phyloP scores from a whole-genome alignment of 106 monocot genomes.

The Phalaenopsis aphrodite region DNA sequence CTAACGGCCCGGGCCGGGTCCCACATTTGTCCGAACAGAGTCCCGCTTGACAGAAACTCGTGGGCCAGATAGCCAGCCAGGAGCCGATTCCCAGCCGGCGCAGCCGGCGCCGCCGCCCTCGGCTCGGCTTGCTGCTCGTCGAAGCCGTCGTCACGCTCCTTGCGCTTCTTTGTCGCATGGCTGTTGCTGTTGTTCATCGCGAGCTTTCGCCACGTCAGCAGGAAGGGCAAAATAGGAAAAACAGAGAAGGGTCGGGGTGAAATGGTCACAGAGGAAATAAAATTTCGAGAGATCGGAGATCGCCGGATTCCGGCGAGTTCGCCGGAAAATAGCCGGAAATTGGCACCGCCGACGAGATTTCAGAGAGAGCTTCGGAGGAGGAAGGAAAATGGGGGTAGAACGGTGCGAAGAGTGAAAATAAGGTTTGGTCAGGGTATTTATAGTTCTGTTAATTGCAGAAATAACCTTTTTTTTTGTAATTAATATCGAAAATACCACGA shows the following conservation, averaged over 20 bases:
- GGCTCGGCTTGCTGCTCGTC: not conserved
- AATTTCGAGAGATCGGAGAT: not conserved
- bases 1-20: not conserved
- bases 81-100: slow-evolving; percentile 30
- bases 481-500: too few species aligned
- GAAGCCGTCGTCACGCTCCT: slow-evolving; percentile 31
- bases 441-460: too few species aligned
- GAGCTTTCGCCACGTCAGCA: slow-evolving; percentile 30
- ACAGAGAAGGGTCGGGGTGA: not conserved
- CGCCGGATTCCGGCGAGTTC: not conserved
- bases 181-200: slow-evolving; percentile 16
- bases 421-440: too few species aligned
- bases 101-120: not conserved
- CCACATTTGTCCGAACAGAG: slow-evolving; percentile 29
- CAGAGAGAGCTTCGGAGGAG: too few species aligned
- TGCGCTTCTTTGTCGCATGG: slow-evolving; percentile 49
- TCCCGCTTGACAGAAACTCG: slow-evolving; percentile 71
- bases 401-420: too few species aligned
- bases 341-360: too few species aligned
- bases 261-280: not conserved
- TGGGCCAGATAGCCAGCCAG: slow-evolving; percentile 85
- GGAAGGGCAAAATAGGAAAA: not conserved
- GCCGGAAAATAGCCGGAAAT: not conserved
- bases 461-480: too few species aligned
- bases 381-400: too few species aligned